phyloP scores from a whole-genome alignment of 306 rosid species.

The Astragalus membranaceus region DNA sequence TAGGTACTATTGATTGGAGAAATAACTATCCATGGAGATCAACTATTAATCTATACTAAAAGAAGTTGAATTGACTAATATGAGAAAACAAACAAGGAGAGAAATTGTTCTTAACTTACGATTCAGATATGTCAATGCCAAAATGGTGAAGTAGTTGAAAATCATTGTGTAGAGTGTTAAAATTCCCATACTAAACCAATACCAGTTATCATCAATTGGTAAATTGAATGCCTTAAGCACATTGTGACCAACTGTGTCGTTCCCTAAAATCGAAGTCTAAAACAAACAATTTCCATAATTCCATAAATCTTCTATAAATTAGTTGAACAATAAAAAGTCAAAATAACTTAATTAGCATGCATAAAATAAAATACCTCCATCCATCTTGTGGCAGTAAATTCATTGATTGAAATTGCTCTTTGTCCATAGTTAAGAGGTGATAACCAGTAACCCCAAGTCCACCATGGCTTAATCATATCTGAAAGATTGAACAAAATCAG shows the following conservation, averaged over 20 bases:
- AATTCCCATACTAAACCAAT: slow-evolving; percentile 62
- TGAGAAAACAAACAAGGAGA: background rate
- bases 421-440: slow-evolving; percentile 84
- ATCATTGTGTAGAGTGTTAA: slow-evolving; percentile 37
- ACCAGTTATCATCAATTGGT: slow-evolving; percentile 48
- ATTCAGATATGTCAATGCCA: slow-evolving; percentile 59
- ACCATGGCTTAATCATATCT: slow-evolving; percentile 82
- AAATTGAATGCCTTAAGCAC: slow-evolving; percentile 39
- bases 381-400: slow-evolving; percentile 82
- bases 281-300: slow-evolving; percentile 13
- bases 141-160: slow-evolving; percentile 55
- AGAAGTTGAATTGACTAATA: background rate
- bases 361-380: slow-evolving; percentile 40
- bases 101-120: slow-evolving; percentile 44
- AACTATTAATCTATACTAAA: background rate
- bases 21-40: background rate
- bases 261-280: slow-evolving; percentile 41
- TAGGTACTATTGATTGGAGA: background rate
- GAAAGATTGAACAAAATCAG: slow-evolving; percentile 17
- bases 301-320: background rate
- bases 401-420: slow-evolving; percentile 66
- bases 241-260: slow-evolving; percentile 47
- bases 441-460: slow-evolving; percentile 79
- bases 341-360: slow-evolving; percentile 3
- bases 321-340: background rate